phyloP scores from a whole-genome alignment of 1,284 basidiomycete species.

The Tylopilus sp. region DNA sequence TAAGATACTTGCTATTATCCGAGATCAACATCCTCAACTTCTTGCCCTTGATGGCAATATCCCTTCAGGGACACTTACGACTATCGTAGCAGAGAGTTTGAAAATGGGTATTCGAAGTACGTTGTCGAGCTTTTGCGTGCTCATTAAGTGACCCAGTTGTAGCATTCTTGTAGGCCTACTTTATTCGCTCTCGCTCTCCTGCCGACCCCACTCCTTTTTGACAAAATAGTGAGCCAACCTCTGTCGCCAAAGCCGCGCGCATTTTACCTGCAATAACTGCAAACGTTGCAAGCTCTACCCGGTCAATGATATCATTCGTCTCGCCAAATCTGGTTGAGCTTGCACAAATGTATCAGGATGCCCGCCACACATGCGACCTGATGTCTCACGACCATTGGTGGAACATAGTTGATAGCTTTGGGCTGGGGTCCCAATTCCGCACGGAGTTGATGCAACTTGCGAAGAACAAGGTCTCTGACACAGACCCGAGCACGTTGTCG shows the following conservation, averaged over 20 bases:
- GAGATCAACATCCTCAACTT: conserved; percentile 51
- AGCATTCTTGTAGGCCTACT: conserved; percentile 61
- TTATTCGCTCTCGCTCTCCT: background rate
- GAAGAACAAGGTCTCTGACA: conserved; percentile 42
- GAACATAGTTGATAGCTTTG: conserved; percentile 59
- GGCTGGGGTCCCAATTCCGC: conserved; percentile 63
- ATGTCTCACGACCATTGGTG: conserved; percentile 63
- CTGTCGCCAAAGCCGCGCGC: conserved; percentile 71
- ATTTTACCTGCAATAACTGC: conserved; percentile 65
- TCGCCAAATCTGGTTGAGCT: conserved; percentile 85
- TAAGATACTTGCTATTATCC: conserved; percentile 39
- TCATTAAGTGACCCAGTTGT: conserved; percentile 8
- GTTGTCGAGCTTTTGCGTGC: conserved; percentile 23
- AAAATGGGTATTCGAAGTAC: conserved; percentile 51
- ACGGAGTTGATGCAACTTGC: conserved; percentile 62
- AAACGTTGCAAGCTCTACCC: conserved; percentile 26
- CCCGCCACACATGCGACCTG: conserved; percentile 48
- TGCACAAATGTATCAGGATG: conserved; percentile 58
- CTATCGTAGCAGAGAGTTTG: conserved; percentile 52
- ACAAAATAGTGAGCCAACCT: conserved; percentile 77
- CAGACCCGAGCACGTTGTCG: conserved; percentile 48
- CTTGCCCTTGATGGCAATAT: conserved; percentile 87
- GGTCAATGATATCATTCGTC: conserved; percentile 60
- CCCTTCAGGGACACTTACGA: conserved; percentile 50
- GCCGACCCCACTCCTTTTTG: conserved; percentile 6